Evolutionary conservation across 495 filamentous ascomycete species (phyloP).

Genomic region (Tuber umbilicatum): DNA sequence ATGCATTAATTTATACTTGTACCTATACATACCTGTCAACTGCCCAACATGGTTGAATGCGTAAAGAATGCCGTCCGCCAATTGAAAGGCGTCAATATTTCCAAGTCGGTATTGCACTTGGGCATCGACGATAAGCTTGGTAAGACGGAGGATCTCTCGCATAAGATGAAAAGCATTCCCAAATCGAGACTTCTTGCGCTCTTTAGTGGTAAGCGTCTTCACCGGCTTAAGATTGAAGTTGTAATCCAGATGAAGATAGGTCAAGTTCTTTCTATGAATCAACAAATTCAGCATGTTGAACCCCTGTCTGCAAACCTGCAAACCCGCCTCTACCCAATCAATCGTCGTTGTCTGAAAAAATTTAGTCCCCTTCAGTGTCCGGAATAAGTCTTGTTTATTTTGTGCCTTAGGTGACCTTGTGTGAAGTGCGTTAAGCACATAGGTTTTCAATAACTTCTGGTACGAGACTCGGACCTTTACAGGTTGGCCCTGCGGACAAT

Average conservation of each 20-base stretch:
- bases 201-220: slow-evolving; percentile 97
- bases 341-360: slow-evolving; percentile 99
- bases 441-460: slow-evolving; percentile 95
- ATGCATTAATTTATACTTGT: slow-evolving; percentile 99
- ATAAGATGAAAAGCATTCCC: slow-evolving; percentile 99
- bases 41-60: slow-evolving; percentile 99
- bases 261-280: slow-evolving; percentile 97
- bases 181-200: slow-evolving; percentile 98
- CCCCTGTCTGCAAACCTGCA: slow-evolving; percentile 96
- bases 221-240: slow-evolving; percentile 99
- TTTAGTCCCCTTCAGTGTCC: slow-evolving; percentile 86
- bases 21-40: slow-evolving; percentile 98
- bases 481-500: slow-evolving; percentile 83
- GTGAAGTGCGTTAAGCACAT: slow-evolving; percentile 92
- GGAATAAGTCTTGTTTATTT: slow-evolving; percentile 87
- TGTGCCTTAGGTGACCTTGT: slow-evolving; percentile 90
- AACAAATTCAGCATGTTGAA: slow-evolving; percentile 99
- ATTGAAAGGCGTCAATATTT: slow-evolving; percentile 98
- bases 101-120: slow-evolving; percentile 97
- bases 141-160: slow-evolving; percentile 96
- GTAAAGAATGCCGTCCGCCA: slow-evolving; percentile 96
- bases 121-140: slow-evolving; percentile 96
- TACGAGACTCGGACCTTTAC: slow-evolving; percentile 99
- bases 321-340: slow-evolving; percentile 97
- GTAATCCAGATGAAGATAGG: slow-evolving; percentile 97